Conservation (phyloP, 805 yeast genomes). For the Cyberlindnera lachancei region DNA sequence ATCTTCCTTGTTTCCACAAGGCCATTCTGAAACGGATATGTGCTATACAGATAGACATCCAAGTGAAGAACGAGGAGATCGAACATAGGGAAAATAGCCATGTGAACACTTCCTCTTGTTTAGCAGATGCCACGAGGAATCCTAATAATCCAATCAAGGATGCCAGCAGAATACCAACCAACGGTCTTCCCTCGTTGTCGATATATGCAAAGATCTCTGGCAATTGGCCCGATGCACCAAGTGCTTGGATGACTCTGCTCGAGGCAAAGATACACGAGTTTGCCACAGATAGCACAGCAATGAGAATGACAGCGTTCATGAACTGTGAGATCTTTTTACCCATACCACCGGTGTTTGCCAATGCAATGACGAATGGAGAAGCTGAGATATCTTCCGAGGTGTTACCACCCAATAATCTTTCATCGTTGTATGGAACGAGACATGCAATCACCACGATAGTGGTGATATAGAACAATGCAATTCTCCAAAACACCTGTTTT, state of each 20-base stretch:
- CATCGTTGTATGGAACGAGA: conserved; percentile 59
- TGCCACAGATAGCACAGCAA: conserved; percentile 67
- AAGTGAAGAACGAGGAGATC: conserved; percentile 52
- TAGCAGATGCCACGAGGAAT: conserved; percentile 45
- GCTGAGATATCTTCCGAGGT: conserved; percentile 55
- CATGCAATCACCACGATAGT: conserved; percentile 53
- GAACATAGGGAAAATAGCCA: conserved; percentile 63
- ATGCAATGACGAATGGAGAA: conserved; percentile 76
- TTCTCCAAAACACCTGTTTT: conserved; percentile 82
- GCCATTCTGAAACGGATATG: conserved; percentile 62
- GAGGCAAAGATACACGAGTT: conserved; percentile 64
- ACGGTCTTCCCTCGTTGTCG: conserved; percentile 63
- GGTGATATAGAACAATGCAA: conserved; percentile 59
- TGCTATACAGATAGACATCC: conserved; percentile 53
- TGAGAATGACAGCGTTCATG: conserved; percentile 61
- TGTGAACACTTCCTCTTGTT: conserved; percentile 48
- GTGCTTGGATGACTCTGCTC: conserved; percentile 57
- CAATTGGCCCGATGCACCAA: conserved; percentile 57
- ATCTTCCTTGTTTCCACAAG: conserved; percentile 55
- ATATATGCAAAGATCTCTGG: conserved; percentile 54
- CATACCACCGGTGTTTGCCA: conserved; percentile 51
- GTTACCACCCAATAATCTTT: conserved; percentile 38
- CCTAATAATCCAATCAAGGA: conserved; percentile 50
- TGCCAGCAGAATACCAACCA: conserved; percentile 46
- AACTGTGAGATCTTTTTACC: conserved; percentile 53